Conservation (phyloP, 2,329 filamentous ascomycete genomes). For the Thelonectria olida region DNA sequence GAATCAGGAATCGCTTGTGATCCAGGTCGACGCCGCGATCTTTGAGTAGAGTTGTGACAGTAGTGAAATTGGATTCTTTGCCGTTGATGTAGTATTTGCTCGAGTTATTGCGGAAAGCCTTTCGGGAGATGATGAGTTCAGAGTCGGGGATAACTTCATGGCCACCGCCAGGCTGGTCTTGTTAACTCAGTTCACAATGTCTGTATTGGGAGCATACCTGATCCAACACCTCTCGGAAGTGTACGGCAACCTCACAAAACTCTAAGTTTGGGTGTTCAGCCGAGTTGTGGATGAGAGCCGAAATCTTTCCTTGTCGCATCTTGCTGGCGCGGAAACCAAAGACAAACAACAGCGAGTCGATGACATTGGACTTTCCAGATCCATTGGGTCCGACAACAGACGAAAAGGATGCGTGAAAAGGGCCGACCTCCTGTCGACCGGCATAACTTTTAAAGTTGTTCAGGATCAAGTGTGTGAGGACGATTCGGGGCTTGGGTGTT, state of each 20-base stretch:
- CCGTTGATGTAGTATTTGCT: conserved; percentile 98
- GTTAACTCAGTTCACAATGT: conserved; percentile 38
- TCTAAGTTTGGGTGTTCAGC: conserved; percentile 86
- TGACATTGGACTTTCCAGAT: conserved; percentile 98
- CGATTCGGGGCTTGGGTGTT: conserved; percentile 84
- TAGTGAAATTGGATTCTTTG: conserved; percentile 89
- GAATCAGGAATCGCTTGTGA: conserved; percentile 96
- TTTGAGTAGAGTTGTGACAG: conserved; percentile 86
- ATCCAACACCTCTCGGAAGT: conserved; percentile 96
- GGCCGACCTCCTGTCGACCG: conserved; percentile 91
- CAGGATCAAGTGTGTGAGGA: conserved; percentile 90
- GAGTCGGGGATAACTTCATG: conserved; percentile 84
- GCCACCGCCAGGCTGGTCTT: conserved; percentile 70
- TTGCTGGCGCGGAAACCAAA: conserved; percentile 99
- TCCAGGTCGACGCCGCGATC: conserved; percentile 94
- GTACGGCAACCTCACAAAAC: conserved; percentile 93
- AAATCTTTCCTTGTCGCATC: conserved; percentile 99
- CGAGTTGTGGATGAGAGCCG: conserved; percentile 96
- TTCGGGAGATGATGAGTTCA: conserved; percentile 85
- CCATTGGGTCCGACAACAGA: conserved; percentile 98
- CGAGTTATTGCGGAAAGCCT: conserved; percentile 96
- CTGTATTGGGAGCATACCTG: conserved; percentile 55
- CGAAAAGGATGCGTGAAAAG: conserved; percentile 96
- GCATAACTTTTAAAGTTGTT: conserved; percentile 99
- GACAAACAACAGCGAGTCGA: conserved; percentile 97